These are phyloP conservation scores for Aspergillus campestris DNA, from an alignment of 495 filamentous ascomycete genomes.

Conservation along the genomic window DNA sequence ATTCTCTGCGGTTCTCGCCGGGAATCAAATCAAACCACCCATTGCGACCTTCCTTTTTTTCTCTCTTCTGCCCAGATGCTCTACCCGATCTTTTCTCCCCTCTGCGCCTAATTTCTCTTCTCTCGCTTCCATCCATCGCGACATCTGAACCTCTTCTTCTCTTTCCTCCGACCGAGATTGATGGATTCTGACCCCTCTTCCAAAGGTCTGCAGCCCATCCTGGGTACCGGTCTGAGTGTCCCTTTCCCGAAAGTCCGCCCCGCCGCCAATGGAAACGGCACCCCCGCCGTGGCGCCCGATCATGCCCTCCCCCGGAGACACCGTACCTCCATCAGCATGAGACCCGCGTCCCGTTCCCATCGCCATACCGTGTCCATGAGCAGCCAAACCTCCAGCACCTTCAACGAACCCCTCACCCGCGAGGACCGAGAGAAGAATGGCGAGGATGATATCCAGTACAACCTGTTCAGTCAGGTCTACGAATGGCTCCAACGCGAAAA, in stretches of 20 bases:
- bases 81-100: not conserved
- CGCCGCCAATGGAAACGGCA: slow-evolving; percentile 15
- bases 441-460: slow-evolving; percentile 28
- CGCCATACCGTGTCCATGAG: slow-evolving; percentile 19
- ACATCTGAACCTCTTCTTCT: not conserved
- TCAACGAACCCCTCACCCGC: slow-evolving; percentile 11
- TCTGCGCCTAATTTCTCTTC: not conserved
- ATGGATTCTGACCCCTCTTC: slow-evolving; percentile 23
- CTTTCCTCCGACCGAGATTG: slow-evolving; percentile 1
- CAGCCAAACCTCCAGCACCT: slow-evolving; percentile 21
- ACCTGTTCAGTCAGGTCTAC: slow-evolving; percentile 59
- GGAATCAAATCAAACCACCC: slow-evolving; percentile 17
- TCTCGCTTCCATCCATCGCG: not conserved
- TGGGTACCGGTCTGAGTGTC: slow-evolving; percentile 23
- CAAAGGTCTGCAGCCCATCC: slow-evolving; percentile 22
- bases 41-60: slow-evolving; percentile 7
- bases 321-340: slow-evolving; percentile 18
- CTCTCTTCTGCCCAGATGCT: not conserved
- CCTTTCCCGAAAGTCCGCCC: slow-evolving; percentile 17
- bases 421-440: slow-evolving; percentile 24
- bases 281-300: slow-evolving; percentile 17
- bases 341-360: slow-evolving; percentile 22
- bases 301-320: slow-evolving; percentile 18
- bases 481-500: slow-evolving; percentile 78
- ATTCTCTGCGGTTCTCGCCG: slow-evolving; percentile 7